Evolutionary conservation across 2,329 filamentous ascomycete genomes (phyloP).

Genomic region (Capronia americana): DNA sequence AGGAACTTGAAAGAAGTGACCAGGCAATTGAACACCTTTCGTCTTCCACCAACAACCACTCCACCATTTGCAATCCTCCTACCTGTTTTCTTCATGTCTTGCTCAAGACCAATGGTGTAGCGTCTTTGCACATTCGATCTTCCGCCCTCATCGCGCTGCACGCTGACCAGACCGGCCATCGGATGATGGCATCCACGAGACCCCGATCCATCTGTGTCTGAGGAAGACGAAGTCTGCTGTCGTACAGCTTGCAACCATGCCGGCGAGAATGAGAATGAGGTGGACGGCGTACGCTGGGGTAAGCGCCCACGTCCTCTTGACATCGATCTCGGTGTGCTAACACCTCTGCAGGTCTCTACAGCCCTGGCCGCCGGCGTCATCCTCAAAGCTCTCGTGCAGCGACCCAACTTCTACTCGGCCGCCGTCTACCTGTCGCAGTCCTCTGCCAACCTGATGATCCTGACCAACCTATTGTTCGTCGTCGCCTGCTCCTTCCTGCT

Average conservation of each 20-base stretch:
- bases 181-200: conserved; percentile 26
- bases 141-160: conserved; percentile 4
- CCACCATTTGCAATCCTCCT: conserved; percentile 1
- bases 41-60: conserved; percentile 7
- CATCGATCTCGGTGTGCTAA: conserved; percentile 17
- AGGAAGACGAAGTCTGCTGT: conserved; percentile 13
- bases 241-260: conserved; percentile 22
- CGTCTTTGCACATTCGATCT: neutral
- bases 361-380: conserved; percentile 83
- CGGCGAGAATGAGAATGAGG: conserved; percentile 49
- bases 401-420: conserved; percentile 97
- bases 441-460: conserved; percentile 91
- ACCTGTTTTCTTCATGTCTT: neutral
- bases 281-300: conserved; percentile 61
- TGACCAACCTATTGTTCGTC: conserved; percentile 89
- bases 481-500: conserved; percentile 81
- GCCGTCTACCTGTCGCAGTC: conserved; percentile 97
- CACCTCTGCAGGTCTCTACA: conserved; percentile 71
- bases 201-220: conserved; percentile 6
- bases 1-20: conserved; percentile 23
- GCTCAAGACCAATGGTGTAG: neutral
- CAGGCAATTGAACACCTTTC: conserved; percentile 33
- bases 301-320: conserved; percentile 40
- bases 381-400: conserved; percentile 88
- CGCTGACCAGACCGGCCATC: neutral